Evolutionary conservation across 805 yeast species (phyloP).

Genomic region (Candida tibetensis): DNA sequence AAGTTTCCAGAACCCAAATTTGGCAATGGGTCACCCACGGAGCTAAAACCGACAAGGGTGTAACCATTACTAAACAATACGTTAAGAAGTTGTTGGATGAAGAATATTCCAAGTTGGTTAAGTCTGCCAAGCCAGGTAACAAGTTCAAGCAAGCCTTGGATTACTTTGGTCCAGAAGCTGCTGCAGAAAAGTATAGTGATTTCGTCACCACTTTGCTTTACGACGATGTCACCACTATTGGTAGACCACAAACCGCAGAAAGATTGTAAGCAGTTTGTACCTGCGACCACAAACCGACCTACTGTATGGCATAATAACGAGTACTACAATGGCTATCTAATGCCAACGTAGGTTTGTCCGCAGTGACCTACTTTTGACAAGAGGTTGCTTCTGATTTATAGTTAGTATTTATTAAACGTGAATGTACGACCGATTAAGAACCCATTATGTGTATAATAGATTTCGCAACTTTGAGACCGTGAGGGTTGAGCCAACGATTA

Average conservation of each 20-base stretch:
- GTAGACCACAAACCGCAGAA: slow-evolving; percentile 41
- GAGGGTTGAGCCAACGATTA: too few relatives aligned
- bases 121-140: slow-evolving; percentile 54
- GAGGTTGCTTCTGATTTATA: not conserved
- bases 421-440: not conserved
- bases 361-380: not conserved
- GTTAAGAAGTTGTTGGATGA: slow-evolving; percentile 56
- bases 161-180: slow-evolving; percentile 69
- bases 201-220: slow-evolving; percentile 75
- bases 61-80: slow-evolving; percentile 56
- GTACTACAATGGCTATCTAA: too few relatives aligned
- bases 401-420: not conserved
- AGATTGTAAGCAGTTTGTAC: slow-evolving; percentile 38
- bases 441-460: too few relatives aligned
- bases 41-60: slow-evolving; percentile 57
- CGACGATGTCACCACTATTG: slow-evolving; percentile 63
- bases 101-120: slow-evolving; percentile 53
- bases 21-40: slow-evolving; percentile 83
- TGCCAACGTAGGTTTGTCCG: too few relatives aligned
- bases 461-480: too few relatives aligned
- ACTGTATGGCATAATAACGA: too few relatives aligned
- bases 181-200: slow-evolving; percentile 70
- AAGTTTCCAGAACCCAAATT: slow-evolving; percentile 77
- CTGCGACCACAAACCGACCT: too few relatives aligned
- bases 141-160: slow-evolving; percentile 68